Percentiles rank a stretch among this genome's conserved stretches.
Conservation (phyloP, 2,329 filamentous ascomycete species). For the Sclerotinia trifoliorum region DNA sequence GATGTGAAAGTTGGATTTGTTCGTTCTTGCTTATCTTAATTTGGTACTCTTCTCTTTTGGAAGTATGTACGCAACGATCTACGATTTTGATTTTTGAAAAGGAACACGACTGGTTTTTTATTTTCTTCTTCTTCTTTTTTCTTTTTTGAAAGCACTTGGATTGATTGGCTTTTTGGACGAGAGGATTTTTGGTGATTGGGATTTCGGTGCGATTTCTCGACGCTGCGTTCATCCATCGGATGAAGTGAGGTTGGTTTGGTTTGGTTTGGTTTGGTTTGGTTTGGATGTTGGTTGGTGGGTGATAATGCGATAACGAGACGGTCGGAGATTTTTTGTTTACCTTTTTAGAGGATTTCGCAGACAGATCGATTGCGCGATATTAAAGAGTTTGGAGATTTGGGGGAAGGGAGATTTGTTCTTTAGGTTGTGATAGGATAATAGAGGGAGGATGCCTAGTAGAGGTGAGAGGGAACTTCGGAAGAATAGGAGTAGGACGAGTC, state of each 20-base stretch:
- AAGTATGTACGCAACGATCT: neutral
- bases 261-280: too few species aligned
- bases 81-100: slow-evolving; percentile 1
- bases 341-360: neutral
- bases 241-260: neutral
- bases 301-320: slow-evolving; percentile 20
- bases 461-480: slow-evolving; percentile 8
- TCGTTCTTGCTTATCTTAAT: neutral
- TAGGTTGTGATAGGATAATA: neutral
- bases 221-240: neutral
- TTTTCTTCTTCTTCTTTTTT: too few species aligned
- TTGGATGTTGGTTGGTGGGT: neutral
- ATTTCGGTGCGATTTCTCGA: neutral
- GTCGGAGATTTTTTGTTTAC: neutral
- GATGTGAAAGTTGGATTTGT: neutral
- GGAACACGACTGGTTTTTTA: neutral
- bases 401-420: neutral
- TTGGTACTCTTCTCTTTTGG: neutral
- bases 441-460: slow-evolving; percentile 17
- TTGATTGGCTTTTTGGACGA: neutral
- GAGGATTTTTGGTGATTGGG: neutral
- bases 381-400: neutral
- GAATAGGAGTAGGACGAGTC: slow-evolving; percentile 18
- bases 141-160: too few species aligned
- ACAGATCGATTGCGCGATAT: neutral